Conservation (phyloP, 2,329 filamentous ascomycete genomes). For the Claviceps paspali region DNA sequence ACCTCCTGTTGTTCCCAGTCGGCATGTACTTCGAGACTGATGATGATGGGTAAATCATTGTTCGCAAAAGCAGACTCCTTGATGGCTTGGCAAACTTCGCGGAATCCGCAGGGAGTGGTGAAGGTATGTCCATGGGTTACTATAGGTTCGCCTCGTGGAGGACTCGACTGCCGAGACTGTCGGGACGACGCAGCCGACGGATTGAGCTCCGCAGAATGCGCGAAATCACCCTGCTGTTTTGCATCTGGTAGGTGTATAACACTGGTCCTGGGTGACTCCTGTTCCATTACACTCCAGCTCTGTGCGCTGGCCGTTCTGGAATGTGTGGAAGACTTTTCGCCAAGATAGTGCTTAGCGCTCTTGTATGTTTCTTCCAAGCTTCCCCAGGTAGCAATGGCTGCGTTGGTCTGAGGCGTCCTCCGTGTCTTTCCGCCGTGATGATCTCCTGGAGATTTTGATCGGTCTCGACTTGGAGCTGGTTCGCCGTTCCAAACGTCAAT, state of each 20-base stretch:
- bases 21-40: conserved; percentile 86
- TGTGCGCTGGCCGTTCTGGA: conserved; percentile 26
- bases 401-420: conserved; percentile 29
- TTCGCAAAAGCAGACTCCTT: conserved; percentile 61
- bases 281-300: conserved; percentile 16
- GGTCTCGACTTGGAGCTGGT: conserved; percentile 19
- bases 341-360: conserved; percentile 13
- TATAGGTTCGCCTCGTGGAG: conserved; percentile 48
- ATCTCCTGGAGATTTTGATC: conserved; percentile 23
- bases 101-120: conserved; percentile 73
- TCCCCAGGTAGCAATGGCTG: conserved; percentile 25
- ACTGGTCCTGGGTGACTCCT: conserved; percentile 18
- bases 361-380: conserved; percentile 18
- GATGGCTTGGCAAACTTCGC: conserved; percentile 71
- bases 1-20: conserved; percentile 68
- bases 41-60: conserved; percentile 68
- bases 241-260: conserved; percentile 13
- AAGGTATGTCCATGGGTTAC: conserved; percentile 75
- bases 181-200: not conserved
- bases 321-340: conserved; percentile 16
- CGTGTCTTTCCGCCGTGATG: conserved; percentile 33
- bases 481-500: conserved; percentile 88
- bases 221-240: conserved; percentile 19
- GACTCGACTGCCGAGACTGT: conserved; percentile 10
- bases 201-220: too few relatives aligned